Conservation (phyloP, 352 stramenopile species). For the Phytophthora crassamura region DNA sequence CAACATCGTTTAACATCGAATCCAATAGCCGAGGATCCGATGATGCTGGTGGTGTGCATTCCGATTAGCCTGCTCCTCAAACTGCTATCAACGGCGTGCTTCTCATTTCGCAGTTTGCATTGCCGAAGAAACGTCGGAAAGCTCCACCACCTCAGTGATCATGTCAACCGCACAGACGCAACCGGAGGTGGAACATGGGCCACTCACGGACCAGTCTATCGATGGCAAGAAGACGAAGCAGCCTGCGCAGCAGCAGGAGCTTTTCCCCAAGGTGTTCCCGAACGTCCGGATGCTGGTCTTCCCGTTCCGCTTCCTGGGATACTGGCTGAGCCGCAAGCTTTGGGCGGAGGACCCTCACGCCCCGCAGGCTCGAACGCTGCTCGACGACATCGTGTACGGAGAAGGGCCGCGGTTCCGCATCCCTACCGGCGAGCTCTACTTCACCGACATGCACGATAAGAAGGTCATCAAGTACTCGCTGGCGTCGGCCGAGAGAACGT, state of each 20-base stretch:
- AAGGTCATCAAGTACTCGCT: constrained; percentile 71
- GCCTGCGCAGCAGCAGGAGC: constrained; percentile 11
- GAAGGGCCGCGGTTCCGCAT: constrained; percentile 68
- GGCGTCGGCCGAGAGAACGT: constrained; percentile 32
- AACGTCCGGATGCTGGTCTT: constrained; percentile 42
- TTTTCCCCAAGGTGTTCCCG: constrained; percentile 40
- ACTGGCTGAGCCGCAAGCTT: constrained; percentile 40
- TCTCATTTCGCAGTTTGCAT: constrained; percentile 20
- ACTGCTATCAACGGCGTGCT: background rate
- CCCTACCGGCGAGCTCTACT: constrained; percentile 62
- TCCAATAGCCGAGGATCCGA: too few species aligned
- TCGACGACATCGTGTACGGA: constrained; percentile 51
- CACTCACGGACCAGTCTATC: background rate
- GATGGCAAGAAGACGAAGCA: constrained; percentile 4
- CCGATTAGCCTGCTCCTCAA: background rate
- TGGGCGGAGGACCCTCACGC: constrained; percentile 24
- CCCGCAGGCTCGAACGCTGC: constrained; percentile 26
- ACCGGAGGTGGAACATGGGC: constrained; percentile 13
- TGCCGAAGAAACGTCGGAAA: background rate
- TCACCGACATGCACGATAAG: constrained; percentile 68
- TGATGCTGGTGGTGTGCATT: background rate
- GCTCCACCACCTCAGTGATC: background rate
- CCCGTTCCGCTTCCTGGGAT: constrained; percentile 41
- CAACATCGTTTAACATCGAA: constrained; percentile 25
- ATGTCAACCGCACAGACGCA: constrained; percentile 4